phyloP scores from a whole-genome alignment of 1,284 basidiomycete species.

The Phellinidium pouzarii region DNA sequence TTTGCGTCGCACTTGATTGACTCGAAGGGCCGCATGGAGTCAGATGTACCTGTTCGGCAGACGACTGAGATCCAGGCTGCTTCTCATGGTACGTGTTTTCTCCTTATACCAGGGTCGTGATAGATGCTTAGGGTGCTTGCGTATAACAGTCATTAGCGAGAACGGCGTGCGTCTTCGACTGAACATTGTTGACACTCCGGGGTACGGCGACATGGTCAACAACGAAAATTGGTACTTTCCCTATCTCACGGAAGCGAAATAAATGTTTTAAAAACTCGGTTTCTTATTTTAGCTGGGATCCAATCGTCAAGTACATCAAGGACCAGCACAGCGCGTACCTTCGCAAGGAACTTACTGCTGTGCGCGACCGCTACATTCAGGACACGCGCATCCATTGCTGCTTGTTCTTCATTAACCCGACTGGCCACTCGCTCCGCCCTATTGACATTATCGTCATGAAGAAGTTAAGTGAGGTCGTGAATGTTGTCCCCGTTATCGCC shows the following conservation, averaged over 20 bases:
- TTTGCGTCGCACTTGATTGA: slow-evolving; percentile 98
- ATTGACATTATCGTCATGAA: slow-evolving; percentile 99
- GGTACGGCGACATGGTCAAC: slow-evolving; percentile 98
- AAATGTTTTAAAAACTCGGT: not conserved
- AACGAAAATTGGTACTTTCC: slow-evolving; percentile 89
- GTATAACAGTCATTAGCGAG: slow-evolving; percentile 78
- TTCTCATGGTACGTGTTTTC: slow-evolving; percentile 75
- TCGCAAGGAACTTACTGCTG: slow-evolving; percentile 97
- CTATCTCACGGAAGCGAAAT: not conserved
- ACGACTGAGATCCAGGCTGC: slow-evolving; percentile 96
- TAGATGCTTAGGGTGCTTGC: not conserved
- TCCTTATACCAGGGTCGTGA: slow-evolving; percentile 1
- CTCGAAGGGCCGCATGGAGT: slow-evolving; percentile 88
- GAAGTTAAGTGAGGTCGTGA: slow-evolving; percentile 97
- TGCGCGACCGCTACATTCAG: slow-evolving; percentile 96
- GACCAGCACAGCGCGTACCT: slow-evolving; percentile 99
- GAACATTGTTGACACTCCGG: slow-evolving; percentile 99
- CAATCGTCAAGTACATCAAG: slow-evolving; percentile 97
- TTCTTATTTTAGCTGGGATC: slow-evolving; percentile 75
- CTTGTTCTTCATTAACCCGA: slow-evolving; percentile 97
- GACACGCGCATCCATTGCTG: slow-evolving; percentile 99
- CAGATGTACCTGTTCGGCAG: slow-evolving; percentile 84
- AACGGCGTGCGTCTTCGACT: slow-evolving; percentile 92
- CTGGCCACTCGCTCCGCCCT: slow-evolving; percentile 86
- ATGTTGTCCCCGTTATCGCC: slow-evolving; percentile 97